phyloP scores from a whole-genome alignment of 768 basidiomycete species.

The Tephrocybe sp. region DNA sequence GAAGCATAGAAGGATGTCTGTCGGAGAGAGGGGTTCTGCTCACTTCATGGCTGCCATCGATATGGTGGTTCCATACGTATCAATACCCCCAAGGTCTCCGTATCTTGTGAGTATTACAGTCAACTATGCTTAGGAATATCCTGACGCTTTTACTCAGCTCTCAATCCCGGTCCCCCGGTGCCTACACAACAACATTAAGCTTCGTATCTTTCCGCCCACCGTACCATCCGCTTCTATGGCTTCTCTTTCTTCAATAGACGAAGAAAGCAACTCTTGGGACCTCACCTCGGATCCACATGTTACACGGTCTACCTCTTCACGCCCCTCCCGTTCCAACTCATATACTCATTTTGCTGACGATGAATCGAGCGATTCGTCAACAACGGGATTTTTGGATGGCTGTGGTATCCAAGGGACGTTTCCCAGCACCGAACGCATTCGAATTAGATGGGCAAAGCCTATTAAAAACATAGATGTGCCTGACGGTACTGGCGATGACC shows the following conservation, averaged over 20 bases:
- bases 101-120: conserved; percentile 55
- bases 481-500: conserved; percentile 43
- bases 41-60: conserved; percentile 84
- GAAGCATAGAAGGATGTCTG: conserved; percentile 48
- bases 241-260: conserved; percentile 74
- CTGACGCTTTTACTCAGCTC: conserved; percentile 40
- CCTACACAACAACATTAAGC: conserved; percentile 68
- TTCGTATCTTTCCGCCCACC: conserved; percentile 69
- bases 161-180: conserved; percentile 78
- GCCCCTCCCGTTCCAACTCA: conserved; percentile 53
- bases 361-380: conserved; percentile 73
- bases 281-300: conserved; percentile 76
- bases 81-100: conserved; percentile 68
- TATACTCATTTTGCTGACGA: conserved; percentile 77
- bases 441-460: conserved; percentile 76
- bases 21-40: conserved; percentile 56
- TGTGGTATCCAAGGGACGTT: conserved; percentile 76
- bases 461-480: conserved; percentile 45
- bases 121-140: neutral
- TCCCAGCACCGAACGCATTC: conserved; percentile 71
- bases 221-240: conserved; percentile 58
- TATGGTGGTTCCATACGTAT: conserved; percentile 68
- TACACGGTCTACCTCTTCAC: conserved; percentile 47
- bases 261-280: conserved; percentile 69
- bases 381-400: conserved; percentile 52